Evolutionary conservation across 768 basidiomycete species (phyloP).

Genomic region (Tremella yokohamensis): DNA sequence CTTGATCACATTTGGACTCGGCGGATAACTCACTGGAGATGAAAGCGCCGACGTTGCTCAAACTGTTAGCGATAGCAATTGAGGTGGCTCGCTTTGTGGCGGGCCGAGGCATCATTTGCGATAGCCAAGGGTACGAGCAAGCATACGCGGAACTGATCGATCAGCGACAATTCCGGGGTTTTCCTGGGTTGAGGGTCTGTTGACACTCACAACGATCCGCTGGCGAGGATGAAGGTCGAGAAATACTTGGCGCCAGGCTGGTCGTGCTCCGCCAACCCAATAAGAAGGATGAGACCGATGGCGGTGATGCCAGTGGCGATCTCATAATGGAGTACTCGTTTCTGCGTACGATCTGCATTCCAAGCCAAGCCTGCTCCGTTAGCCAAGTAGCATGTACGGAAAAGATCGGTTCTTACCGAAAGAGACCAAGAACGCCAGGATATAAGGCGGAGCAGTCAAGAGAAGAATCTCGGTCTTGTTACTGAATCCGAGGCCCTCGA

Average conservation of each 20-base stretch:
- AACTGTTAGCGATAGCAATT: constrained; percentile 1
- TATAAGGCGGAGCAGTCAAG: constrained; percentile 4
- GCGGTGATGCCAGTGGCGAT: background rate
- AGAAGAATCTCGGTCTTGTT: constrained; percentile 6
- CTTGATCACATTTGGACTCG: too few relatives aligned
- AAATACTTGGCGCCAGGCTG: background rate
- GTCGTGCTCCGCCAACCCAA: background rate
- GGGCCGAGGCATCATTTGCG: background rate
- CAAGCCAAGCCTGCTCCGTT: background rate
- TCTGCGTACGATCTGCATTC: constrained; percentile 1
- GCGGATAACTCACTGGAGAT: background rate
- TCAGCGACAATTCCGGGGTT: background rate
- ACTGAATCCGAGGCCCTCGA: constrained; percentile 3
- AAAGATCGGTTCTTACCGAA: constrained; percentile 5
- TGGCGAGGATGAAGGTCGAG: background rate
- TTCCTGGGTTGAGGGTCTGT: too few relatives aligned
- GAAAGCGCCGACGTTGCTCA: constrained; percentile 5
- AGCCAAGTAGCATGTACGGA: background rate
- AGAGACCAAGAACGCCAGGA: constrained; percentile 3
- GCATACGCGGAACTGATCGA: background rate
- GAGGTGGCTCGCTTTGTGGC: background rate
- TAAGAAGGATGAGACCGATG: constrained; percentile 1
- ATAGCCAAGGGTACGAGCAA: constrained; percentile 3
- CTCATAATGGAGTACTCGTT: background rate
- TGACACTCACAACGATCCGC: constrained; percentile 1